These are phyloP conservation scores for Agastache rugosa DNA, from an alignment of 257 asterid species.

Conservation along the genomic window DNA sequence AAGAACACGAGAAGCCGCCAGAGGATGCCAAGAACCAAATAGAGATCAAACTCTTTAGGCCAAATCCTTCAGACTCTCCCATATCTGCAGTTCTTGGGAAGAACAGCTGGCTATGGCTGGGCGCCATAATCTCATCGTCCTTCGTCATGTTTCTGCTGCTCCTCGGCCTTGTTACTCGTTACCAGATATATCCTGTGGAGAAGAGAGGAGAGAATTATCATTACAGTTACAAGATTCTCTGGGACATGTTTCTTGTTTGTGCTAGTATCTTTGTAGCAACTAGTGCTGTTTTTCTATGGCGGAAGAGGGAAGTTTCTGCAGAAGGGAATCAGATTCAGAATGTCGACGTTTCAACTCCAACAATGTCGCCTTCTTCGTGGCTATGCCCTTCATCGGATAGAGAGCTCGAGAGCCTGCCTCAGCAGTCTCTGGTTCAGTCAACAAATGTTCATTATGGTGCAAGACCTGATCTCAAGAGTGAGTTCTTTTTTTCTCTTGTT, in stretches of 20 bases:
- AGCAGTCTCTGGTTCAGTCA: conserved; percentile 57
- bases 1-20: conserved; percentile 47
- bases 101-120: conserved; percentile 75
- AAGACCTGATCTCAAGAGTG: conserved; percentile 70
- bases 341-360: conserved; percentile 29
- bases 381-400: conserved; percentile 37
- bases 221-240: conserved; percentile 53
- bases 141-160: conserved; percentile 59
- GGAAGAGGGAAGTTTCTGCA: conserved; percentile 37
- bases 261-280: conserved; percentile 50
- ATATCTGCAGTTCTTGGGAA: conserved; percentile 55
- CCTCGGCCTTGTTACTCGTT: conserved; percentile 56
- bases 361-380: conserved; percentile 49
- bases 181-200: conserved; percentile 60
- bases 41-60: conserved; percentile 45
- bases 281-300: conserved; percentile 55
- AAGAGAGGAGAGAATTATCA: conserved; percentile 51
- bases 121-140: conserved; percentile 59
- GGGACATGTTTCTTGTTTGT: conserved; percentile 62
- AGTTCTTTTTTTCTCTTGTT: not conserved
- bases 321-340: conserved; percentile 53
- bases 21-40: conserved; percentile 36
- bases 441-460: conserved; percentile 63
- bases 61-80: conserved; percentile 45
- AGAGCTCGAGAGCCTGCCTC: conserved; percentile 70